Percentiles rank a stretch among this genome's conserved stretches.
Conservation (phyloP, 2,329 filamentous ascomycete genomes). For the Arthrocladium fulminans region DNA sequence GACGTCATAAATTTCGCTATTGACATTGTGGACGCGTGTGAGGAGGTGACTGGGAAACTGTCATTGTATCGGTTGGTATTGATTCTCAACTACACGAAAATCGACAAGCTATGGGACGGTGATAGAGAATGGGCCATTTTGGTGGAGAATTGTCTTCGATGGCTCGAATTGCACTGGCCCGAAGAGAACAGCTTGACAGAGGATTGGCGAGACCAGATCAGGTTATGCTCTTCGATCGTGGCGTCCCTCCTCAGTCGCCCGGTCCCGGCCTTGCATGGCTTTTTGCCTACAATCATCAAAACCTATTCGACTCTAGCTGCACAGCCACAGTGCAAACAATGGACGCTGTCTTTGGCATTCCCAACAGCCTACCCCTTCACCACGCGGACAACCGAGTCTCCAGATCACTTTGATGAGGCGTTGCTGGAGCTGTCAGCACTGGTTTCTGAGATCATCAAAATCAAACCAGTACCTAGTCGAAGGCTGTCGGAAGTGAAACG, state of each 20-base stretch:
- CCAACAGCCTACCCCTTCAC: slow-evolving; percentile 86
- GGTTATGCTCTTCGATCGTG: slow-evolving; percentile 84
- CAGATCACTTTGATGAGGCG: slow-evolving; percentile 69
- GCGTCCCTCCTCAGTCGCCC: slow-evolving; percentile 74
- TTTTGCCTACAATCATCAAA: slow-evolving; percentile 82
- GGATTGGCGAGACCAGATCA: slow-evolving; percentile 86
- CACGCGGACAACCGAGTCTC: slow-evolving; percentile 53
- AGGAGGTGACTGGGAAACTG: slow-evolving; percentile 78
- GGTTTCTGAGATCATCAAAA: slow-evolving; percentile 70
- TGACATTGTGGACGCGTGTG: slow-evolving; percentile 88
- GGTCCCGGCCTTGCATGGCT: slow-evolving; percentile 72
- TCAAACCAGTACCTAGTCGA: slow-evolving; percentile 64
- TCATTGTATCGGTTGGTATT: slow-evolving; percentile 85
- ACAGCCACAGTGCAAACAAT: slow-evolving; percentile 50
- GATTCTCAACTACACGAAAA: slow-evolving; percentile 79
- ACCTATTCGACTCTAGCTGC: slow-evolving; percentile 73
- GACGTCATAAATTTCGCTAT: slow-evolving; percentile 88
- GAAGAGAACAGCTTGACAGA: slow-evolving; percentile 62
- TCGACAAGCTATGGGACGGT: slow-evolving; percentile 66
- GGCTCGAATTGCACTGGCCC: slow-evolving; percentile 93
- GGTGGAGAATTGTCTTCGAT: slow-evolving; percentile 72
- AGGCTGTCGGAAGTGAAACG: slow-evolving; percentile 42
- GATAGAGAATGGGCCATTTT: slow-evolving; percentile 65
- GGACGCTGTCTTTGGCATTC: slow-evolving; percentile 74
- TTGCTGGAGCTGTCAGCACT: slow-evolving; percentile 83